Base-by-base conservation (phyloP, 352 stramenopile species). In the Phytophthora citricola region DNA sequence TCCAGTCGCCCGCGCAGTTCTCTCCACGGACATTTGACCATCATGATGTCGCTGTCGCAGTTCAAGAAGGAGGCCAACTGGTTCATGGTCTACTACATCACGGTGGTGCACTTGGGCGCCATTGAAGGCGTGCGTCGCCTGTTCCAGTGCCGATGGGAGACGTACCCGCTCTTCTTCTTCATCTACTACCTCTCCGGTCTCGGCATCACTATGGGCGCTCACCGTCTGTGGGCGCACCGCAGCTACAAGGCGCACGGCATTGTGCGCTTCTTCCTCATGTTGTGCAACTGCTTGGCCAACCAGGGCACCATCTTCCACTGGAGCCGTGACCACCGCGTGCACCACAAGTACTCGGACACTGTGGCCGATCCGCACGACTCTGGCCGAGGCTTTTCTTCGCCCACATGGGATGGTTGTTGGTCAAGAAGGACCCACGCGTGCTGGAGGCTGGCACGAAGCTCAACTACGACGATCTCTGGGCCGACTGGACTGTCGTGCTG, bases 311-410 rank as follows among this genome's bases (percentile, higher is more conserved):
- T 99, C 72, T 99, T 97, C 81, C 97, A 99, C 81, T 99, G 98
- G 98, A 84, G 86, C 8, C 93, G 98, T 34, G 98, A 99, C 81
- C 98, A 99, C 85, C 93, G 97, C 54, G 97, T 99, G 29, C 98
- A 99, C 80, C 98, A 99, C 92, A 99, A 99, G 81, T 98, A 98
- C 81, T 98, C 93, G 52, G 97, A 99, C 77, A 98, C 95, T 14
- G 78, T 91, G 17, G 88, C 89, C 4, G 92, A 98, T 60, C 93
- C 93, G 45, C 97, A 99, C 85, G 91, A 99, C 78, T 98, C 98
- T 8, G 96, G 81, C 26, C 87, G 96, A n/a, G 98, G 98, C 43
- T 99, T 99, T 99, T 99, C 86, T 99, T 98, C 72, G 91, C 98
- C 9, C 98, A 99, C 84, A 98, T 99, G 86, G 98, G 98, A 52